These are phyloP conservation scores for Musa acuminata DNA, from an alignment of 176 grass and related monocot genomes.

Conservation along the genomic window DNA sequence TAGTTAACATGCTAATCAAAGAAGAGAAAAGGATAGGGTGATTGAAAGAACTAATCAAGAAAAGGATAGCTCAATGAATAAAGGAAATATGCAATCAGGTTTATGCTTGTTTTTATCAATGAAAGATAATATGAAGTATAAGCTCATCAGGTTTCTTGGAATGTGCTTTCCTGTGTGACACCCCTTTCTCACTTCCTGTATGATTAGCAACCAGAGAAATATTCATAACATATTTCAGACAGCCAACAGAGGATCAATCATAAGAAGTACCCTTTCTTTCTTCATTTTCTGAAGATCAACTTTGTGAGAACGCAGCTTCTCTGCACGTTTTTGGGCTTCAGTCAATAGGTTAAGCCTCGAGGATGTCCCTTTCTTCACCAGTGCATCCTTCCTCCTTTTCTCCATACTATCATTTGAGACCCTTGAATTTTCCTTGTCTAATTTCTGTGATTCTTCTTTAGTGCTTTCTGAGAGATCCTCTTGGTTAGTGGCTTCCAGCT, in stretches of 20 bases:
- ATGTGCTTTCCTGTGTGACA: slow-evolving; percentile 18
- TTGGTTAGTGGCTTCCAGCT: slow-evolving; percentile 33
- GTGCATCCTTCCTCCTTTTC: slow-evolving; percentile 67
- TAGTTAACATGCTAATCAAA: not conserved
- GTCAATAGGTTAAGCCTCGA: slow-evolving; percentile 44
- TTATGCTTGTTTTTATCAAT: not conserved
- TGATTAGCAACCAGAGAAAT: slow-evolving; percentile 12
- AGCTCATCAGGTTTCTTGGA: slow-evolving; percentile 11
- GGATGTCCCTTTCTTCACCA: slow-evolving; percentile 38
- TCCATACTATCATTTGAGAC: slow-evolving; percentile 51
- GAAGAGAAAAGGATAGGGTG: not conserved
- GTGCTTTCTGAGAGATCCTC: slow-evolving; percentile 34
- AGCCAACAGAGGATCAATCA: slow-evolving; percentile 6
- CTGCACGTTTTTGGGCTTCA: slow-evolving; percentile 92
- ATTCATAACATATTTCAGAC: not conserved
- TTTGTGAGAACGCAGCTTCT: slow-evolving; percentile 78
- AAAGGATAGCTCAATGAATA: slow-evolving; percentile 27
- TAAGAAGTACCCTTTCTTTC: slow-evolving; percentile 68
- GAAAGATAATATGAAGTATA: too few relatives aligned
- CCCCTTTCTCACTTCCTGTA: not conserved
- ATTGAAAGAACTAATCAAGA: not conserved
- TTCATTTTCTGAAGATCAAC: slow-evolving; percentile 82
- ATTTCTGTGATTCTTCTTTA: slow-evolving; percentile 42
- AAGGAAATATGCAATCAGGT: slow-evolving; percentile 21
- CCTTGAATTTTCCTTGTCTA: slow-evolving; percentile 55